Evolutionary conservation across 2,329 filamentous ascomycete genomes (phyloP).

Genomic region (Arachnomyces sp.): DNA sequence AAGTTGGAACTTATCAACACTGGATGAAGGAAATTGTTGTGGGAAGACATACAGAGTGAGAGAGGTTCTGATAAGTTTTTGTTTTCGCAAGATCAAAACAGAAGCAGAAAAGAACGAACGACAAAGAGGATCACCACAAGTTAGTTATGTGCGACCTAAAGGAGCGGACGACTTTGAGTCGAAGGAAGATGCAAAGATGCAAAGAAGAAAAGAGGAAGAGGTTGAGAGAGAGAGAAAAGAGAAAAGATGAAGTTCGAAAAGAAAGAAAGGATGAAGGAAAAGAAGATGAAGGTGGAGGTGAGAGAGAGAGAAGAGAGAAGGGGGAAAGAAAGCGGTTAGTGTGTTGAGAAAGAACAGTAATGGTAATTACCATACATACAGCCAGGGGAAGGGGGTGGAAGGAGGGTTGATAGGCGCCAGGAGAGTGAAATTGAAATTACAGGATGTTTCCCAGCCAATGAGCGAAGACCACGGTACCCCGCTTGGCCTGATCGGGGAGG

Average conservation of each 20-base stretch:
- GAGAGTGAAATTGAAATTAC: no score
- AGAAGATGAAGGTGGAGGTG: conserved; percentile 1
- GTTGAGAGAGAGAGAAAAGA: conserved; percentile 1
- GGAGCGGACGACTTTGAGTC: conserved; percentile 2
- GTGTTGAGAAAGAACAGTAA: no score
- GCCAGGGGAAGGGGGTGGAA: no score
- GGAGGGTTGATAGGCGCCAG: no score
- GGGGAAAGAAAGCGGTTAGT: not conserved
- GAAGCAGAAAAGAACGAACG: not conserved
- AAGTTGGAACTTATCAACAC: not conserved
- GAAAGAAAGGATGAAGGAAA: conserved; percentile 4
- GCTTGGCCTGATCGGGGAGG: no score
- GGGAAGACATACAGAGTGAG: conserved; percentile 3
- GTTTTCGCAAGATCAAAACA: not conserved
- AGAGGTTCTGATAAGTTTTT: conserved; percentile 2
- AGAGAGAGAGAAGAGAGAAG: conserved; percentile 2
- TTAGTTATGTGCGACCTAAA: not conserved
- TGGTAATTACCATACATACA: no score
- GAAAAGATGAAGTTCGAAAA: not conserved
- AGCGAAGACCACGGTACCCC: no score
- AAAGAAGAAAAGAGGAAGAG: conserved; percentile 3
- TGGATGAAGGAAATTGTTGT: not conserved
- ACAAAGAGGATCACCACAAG: not conserved
- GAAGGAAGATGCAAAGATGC: conserved; percentile 5
- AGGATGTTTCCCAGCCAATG: no score